phyloP scores from a whole-genome alignment of 768 basidiomycete genomes.

The Serendipita sp. region DNA sequence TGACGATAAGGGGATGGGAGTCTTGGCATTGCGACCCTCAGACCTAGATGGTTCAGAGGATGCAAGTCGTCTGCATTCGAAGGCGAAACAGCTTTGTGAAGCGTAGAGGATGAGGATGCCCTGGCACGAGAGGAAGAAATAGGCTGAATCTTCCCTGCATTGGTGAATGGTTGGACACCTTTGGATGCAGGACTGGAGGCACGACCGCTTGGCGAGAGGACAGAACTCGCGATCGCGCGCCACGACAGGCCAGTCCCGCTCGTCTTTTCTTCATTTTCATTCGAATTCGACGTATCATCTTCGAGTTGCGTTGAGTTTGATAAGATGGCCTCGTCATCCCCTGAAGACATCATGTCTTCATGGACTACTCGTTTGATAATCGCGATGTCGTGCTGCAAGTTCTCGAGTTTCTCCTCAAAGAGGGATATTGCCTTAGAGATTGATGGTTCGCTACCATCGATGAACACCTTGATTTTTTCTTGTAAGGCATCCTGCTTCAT shows the following conservation, averaged over 20 bases:
- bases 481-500: conserved; percentile 27
- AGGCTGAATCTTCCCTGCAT: not conserved
- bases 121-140: not conserved
- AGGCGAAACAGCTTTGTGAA: no score
- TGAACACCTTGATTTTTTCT: conserved; percentile 37
- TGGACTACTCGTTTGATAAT: conserved; percentile 45
- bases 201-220: not conserved
- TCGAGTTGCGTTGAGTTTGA: no score
- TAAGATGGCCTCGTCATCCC: not conserved
- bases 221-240: not conserved
- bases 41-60: not conserved
- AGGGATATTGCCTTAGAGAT: conserved; percentile 31
- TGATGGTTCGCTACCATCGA: conserved; percentile 34
- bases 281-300: no score
- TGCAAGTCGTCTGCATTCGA: no score
- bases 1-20: not conserved
- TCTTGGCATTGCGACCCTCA: conserved; percentile 1
- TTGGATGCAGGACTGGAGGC: not conserved
- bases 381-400: conserved; percentile 64
- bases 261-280: not conserved
- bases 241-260: not conserved
- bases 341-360: conserved; percentile 19
- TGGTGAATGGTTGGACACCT: not conserved
- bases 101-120: not conserved
- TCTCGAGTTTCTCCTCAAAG: conserved; percentile 47